A percentile compares a stretch with the other conserved stretches of the same genome.
Evolutionary conservation across 306 rosid genomes (phyloP).

Genomic region (Prunus persica): DNA sequence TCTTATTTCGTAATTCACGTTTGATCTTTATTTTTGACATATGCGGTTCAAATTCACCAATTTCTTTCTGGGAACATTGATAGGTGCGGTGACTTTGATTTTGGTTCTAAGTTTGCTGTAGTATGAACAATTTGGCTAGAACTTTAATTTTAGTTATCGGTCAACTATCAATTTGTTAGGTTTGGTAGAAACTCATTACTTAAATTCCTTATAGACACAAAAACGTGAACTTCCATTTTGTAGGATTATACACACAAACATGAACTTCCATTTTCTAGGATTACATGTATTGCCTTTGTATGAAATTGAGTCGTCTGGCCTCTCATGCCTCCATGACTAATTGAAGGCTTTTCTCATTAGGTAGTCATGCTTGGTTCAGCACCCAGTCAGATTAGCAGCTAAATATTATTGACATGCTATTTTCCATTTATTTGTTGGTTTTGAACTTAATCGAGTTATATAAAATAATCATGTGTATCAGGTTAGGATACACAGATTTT

Average conservation of each 20-base stretch:
- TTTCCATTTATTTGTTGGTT: slow-evolving; percentile 18
- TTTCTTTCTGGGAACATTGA: neutral
- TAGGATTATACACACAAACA: neutral
- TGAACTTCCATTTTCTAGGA: neutral
- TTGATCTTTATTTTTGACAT: neutral
- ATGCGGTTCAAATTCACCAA: neutral
- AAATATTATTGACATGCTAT: neutral
- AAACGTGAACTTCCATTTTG: neutral
- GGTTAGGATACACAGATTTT: slow-evolving; percentile 68
- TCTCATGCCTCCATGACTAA: neutral
- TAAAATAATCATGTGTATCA: slow-evolving; percentile 33
- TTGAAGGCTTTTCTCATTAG: neutral
- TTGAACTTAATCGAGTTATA: slow-evolving; percentile 2
- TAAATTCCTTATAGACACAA: neutral
- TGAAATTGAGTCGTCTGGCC: neutral
- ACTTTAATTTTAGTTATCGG: neutral
- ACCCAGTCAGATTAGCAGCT: neutral
- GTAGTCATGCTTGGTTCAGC: neutral
- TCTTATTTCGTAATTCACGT: neutral
- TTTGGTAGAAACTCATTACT: neutral
- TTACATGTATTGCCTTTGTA: slow-evolving; percentile 1
- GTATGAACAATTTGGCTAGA: slow-evolving; percentile 5
- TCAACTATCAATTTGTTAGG: neutral
- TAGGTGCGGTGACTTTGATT: neutral
- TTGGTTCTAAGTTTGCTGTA: neutral